Percentiles rank a stretch among this genome's conserved stretches.
Evolutionary conservation across 495 filamentous ascomycete species (phyloP).

Genomic region (Penicillium crystallinum): DNA sequence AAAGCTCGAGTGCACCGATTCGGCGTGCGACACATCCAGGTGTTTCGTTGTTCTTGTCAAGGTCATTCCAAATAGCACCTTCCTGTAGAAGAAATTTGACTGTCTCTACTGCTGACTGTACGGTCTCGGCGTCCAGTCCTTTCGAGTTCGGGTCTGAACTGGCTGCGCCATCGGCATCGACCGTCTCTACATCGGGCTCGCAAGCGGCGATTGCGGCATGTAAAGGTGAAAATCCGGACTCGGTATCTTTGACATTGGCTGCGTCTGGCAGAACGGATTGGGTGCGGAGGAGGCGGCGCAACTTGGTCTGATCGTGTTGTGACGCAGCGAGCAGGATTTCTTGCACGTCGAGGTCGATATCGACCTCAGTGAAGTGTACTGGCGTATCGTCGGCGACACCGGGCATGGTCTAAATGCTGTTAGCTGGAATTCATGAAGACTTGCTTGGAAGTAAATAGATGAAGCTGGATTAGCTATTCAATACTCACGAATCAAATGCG

Average conservation of each 20-base stretch:
- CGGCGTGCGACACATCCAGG: slow-evolving; percentile 81
- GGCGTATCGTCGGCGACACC: slow-evolving; percentile 24
- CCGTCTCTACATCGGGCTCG: slow-evolving; percentile 45
- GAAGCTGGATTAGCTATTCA: neutral
- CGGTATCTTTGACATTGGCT: slow-evolving; percentile 75
- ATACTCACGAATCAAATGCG: neutral
- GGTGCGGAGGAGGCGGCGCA: slow-evolving; percentile 69
- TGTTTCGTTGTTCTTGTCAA: slow-evolving; percentile 80
- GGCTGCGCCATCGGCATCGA: slow-evolving; percentile 8
- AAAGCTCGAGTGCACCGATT: slow-evolving; percentile 65
- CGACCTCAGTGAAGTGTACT: slow-evolving; percentile 25
- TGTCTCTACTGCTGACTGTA: slow-evolving; percentile 57
- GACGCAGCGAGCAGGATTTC: slow-evolving; percentile 75
- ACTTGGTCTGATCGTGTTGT: slow-evolving; percentile 67
- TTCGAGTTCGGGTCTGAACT: slow-evolving; percentile 22
- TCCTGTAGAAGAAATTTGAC: slow-evolving; percentile 73
- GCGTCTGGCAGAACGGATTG: slow-evolving; percentile 42
- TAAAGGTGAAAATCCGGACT: slow-evolving; percentile 80
- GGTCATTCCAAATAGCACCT: slow-evolving; percentile 96
- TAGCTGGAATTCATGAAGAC: neutral
- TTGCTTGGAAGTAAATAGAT: neutral
- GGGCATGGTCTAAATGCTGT: slow-evolving; percentile 15
- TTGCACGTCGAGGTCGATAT: slow-evolving; percentile 43
- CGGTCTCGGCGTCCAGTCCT: slow-evolving; percentile 28
- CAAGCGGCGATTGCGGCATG: slow-evolving; percentile 88